These are phyloP conservation scores for Lithospermum erythrorhizon DNA, from an alignment of 257 asterid genomes.

Conservation along the genomic window DNA sequence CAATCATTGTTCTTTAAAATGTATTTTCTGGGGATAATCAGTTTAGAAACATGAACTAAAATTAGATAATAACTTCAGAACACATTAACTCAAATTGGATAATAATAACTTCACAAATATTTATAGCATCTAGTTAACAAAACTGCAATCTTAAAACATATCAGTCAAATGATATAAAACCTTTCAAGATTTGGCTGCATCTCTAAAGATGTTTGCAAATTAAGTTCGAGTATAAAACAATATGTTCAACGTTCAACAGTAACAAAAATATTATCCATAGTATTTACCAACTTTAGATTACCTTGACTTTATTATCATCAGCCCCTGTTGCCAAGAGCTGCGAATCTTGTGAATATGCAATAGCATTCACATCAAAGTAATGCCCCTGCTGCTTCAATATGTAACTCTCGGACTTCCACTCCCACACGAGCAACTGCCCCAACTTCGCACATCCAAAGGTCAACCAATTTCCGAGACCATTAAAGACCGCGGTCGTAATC, in stretches of 20 bases:
- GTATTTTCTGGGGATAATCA: no score
- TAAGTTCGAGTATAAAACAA: neutral
- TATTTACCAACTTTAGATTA: conserved; percentile 13
- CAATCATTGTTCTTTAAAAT: no score
- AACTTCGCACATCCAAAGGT: conserved; percentile 91
- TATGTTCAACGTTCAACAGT: neutral
- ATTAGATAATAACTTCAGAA: no score
- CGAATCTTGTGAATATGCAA: conserved; percentile 89
- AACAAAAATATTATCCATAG: neutral
- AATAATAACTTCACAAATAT: no score
- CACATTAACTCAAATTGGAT: no score
- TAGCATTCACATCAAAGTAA: conserved; percentile 89
- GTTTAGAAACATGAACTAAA: no score
- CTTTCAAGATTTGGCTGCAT: no score
- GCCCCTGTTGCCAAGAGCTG: conserved; percentile 97
- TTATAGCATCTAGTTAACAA: no score
- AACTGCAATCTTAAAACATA: no score
- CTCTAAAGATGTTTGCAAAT: no score
- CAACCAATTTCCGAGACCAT: conserved; percentile 88
- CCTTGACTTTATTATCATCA: conserved; percentile 97
- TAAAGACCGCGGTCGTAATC: conserved; percentile 71
- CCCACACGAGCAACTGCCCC: conserved; percentile 99
- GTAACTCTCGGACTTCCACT: conserved; percentile 96
- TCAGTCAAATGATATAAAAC: no score
- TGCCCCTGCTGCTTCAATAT: conserved; percentile 98